phyloP scores from a whole-genome alignment of 306 rosid species.

The Castanea crenata region DNA sequence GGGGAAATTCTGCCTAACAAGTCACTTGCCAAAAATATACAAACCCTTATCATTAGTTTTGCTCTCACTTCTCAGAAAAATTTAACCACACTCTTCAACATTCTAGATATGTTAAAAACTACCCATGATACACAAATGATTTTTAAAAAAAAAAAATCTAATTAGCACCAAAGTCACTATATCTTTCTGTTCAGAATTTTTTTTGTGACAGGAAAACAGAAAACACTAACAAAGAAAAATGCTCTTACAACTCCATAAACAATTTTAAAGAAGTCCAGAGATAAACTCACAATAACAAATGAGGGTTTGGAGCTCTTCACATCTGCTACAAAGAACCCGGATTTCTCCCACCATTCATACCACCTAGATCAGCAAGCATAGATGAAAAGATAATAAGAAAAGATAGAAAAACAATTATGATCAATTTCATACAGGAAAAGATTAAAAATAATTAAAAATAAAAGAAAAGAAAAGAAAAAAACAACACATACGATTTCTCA shows the following conservation, averaged over 20 bases:
- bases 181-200: background rate
- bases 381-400: background rate
- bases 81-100: background rate
- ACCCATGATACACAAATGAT: too few relatives aligned
- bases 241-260: background rate
- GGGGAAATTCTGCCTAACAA: background rate
- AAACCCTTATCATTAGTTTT: background rate
- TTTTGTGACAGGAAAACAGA: background rate
- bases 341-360: conserved; percentile 96
- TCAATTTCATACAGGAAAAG: background rate
- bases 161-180: background rate
- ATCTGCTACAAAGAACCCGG: conserved; percentile 73
- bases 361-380: conserved; percentile 58
- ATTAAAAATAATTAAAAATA: background rate
- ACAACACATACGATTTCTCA: conserved; percentile 74
- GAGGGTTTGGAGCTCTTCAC: conserved; percentile 78
- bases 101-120: background rate
- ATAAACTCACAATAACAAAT: conserved; percentile 76
- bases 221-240: conserved; percentile 2
- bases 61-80: background rate
- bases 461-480: background rate
- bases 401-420: background rate
- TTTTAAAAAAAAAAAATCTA: background rate
- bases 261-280: conserved; percentile 14
- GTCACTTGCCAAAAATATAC: background rate